These are phyloP conservation scores for Cyberlindnera subsufficiens DNA, from an alignment of 805 yeast genomes.

Conservation along the genomic window DNA sequence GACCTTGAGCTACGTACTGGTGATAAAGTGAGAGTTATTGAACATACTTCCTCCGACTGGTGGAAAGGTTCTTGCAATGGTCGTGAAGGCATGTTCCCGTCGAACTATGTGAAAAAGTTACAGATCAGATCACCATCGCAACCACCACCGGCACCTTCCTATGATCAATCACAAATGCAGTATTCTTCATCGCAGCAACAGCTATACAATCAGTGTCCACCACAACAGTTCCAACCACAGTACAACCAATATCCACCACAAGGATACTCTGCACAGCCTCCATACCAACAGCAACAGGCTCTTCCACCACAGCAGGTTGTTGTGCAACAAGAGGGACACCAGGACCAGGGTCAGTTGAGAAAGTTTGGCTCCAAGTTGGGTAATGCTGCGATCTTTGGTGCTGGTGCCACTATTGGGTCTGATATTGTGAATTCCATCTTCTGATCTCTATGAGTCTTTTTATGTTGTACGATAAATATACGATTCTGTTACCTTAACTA, in stretches of 20 bases:
- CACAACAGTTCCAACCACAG: constrained; percentile 26
- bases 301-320: constrained; percentile 27
- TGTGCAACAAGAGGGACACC: constrained; percentile 25
- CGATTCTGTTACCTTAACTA: neutral
- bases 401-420: constrained; percentile 91
- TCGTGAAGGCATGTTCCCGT: constrained; percentile 78
- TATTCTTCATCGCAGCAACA: constrained; percentile 8
- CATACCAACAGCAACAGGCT: constrained; percentile 24
- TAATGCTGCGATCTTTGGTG: constrained; percentile 92
- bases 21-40: constrained; percentile 62
- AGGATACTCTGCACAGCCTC: constrained; percentile 24
- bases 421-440: constrained; percentile 73
- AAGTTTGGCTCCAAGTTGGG: constrained; percentile 79
- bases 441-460: constrained; percentile 19
- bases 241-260: constrained; percentile 29
- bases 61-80: constrained; percentile 71
- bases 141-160: constrained; percentile 1
- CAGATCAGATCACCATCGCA: constrained; percentile 7
- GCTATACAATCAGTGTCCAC: constrained; percentile 13
- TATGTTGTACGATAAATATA: neutral
- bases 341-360: constrained; percentile 35
- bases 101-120: constrained; percentile 62
- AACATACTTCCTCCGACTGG: constrained; percentile 82
- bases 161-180: constrained; percentile 13
- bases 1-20: constrained; percentile 66